A percentile compares a stretch with the other conserved stretches of the same genome.
Evolutionary conservation across 805 yeast genomes (phyloP).

Genomic region (Candida andamanensis): DNA sequence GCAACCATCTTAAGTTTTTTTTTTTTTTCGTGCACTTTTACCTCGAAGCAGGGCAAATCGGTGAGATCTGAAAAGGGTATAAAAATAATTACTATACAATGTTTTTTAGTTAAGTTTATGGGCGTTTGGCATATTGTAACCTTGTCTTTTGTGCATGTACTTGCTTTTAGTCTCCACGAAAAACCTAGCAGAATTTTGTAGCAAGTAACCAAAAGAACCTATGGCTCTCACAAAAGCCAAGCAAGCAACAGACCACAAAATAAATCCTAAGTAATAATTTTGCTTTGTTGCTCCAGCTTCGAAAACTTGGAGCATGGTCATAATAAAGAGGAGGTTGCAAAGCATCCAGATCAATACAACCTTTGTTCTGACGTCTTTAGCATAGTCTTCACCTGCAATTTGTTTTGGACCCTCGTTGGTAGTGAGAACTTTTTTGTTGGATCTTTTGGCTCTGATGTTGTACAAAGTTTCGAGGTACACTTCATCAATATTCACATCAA

Average conservation of each 20-base stretch:
- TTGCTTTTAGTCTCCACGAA: constrained; percentile 36
- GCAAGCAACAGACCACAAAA: constrained; percentile 89
- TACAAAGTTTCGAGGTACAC: constrained; percentile 72
- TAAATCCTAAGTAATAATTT: constrained; percentile 75
- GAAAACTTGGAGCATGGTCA: constrained; percentile 85
- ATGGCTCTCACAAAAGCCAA: constrained; percentile 75
- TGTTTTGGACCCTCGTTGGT: constrained; percentile 15
- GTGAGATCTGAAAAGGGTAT: not conserved
- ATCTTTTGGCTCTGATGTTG: constrained; percentile 67
- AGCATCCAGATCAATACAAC: constrained; percentile 96
- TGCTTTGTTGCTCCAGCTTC: constrained; percentile 50
- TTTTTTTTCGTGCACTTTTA: too few relatives aligned
- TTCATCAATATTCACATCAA: constrained; percentile 79
- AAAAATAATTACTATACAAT: not conserved
- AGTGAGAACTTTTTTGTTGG: constrained; percentile 42
- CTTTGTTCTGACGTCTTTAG: constrained; percentile 88
- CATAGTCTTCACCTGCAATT: constrained; percentile 70
- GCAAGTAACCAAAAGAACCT: constrained; percentile 73
- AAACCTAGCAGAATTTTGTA: constrained; percentile 33
- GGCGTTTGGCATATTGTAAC: constrained; percentile 30
- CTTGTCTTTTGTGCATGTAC: constrained; percentile 36
- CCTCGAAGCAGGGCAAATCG: too few relatives aligned
- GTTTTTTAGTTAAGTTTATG: constrained; percentile 25
- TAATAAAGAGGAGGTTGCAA: constrained; percentile 70
- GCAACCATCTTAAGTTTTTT: constrained; percentile 36